phyloP scores from a whole-genome alignment of 2,329 filamentous ascomycete genomes.

The Teratosphaeria zuluensis region DNA sequence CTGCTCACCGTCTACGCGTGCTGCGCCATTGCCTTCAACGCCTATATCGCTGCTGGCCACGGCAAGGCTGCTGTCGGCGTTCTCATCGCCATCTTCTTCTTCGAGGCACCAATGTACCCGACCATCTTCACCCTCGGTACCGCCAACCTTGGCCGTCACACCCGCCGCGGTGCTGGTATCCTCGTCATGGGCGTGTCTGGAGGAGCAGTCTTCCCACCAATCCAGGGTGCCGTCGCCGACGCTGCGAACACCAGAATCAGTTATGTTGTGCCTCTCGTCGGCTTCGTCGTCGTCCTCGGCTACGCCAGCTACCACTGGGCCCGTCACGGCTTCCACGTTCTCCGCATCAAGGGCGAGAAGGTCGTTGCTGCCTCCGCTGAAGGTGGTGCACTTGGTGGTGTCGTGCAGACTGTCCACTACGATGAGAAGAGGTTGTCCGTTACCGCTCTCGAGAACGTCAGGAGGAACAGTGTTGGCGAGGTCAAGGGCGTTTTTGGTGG shows the following conservation, averaged over 20 bases:
- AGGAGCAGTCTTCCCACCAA: constrained; percentile 27
- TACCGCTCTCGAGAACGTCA: constrained; percentile 16
- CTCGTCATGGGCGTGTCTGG: constrained; percentile 31
- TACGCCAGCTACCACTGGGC: constrained; percentile 27
- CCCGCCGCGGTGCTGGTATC: constrained; percentile 31
- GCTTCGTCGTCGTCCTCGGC: constrained; percentile 32
- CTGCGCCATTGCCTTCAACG: constrained; percentile 26
- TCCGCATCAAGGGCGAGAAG: constrained; percentile 23
- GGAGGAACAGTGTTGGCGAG: constrained; percentile 17
- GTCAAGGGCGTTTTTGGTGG: constrained; percentile 22
- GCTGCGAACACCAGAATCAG: constrained; percentile 31
- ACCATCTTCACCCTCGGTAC: constrained; percentile 32
- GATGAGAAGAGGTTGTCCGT: constrained; percentile 24
- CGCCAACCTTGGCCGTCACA: constrained; percentile 30
- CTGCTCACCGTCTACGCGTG: constrained; percentile 25
- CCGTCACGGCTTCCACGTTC: constrained; percentile 22
- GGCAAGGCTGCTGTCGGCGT: constrained; percentile 24
- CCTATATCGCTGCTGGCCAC: constrained; percentile 24
- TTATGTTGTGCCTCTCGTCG: constrained; percentile 36
- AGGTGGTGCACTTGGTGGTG: constrained; percentile 25
- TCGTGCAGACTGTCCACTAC: constrained; percentile 25
- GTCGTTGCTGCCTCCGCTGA: constrained; percentile 22
- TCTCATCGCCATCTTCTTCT: constrained; percentile 30
- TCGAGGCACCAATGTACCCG: constrained; percentile 30
- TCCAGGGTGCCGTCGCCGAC: constrained; percentile 32